Conservation (phyloP, 768 basidiomycete genomes). For the Rhizopogon roseolus region DNA sequence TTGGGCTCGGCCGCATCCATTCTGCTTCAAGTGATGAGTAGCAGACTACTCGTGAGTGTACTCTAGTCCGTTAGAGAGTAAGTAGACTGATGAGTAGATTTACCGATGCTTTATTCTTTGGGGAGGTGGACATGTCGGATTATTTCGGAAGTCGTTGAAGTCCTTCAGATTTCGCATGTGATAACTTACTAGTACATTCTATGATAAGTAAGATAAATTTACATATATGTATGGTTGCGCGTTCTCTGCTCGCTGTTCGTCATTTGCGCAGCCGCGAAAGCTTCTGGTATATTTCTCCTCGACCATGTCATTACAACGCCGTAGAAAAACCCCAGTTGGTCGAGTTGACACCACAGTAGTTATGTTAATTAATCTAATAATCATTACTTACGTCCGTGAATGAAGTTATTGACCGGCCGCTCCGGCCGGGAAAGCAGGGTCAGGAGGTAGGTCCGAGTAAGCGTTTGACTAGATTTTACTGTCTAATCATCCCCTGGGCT, state of each 20-base stretch:
- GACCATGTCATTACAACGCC: conserved; percentile 6
- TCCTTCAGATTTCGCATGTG: no score
- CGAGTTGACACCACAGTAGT: no score
- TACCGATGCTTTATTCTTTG: conserved; percentile 35
- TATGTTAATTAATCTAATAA: no score
- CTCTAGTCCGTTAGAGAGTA: neutral
- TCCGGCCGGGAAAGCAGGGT: neutral
- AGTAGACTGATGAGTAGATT: conserved; percentile 21
- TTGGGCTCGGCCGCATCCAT: conserved; percentile 23
- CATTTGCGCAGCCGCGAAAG: no score
- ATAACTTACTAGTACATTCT: no score
- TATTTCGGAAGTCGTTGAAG: no score
- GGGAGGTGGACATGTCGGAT: no score
- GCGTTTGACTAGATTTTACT: neutral
- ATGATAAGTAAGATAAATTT: no score
- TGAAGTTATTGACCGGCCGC: neutral
- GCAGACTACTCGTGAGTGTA: conserved; percentile 32
- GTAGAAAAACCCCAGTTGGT: no score
- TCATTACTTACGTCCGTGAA: neutral
- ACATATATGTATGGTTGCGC: no score
- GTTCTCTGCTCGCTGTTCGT: no score
- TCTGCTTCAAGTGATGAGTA: conserved; percentile 30
- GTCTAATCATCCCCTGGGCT: no score
- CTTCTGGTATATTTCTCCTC: conserved; percentile 8
- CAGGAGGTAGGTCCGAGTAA: conserved; percentile 1